A percentile compares a stretch with the other conserved stretches of the same genome.
phyloP scores from a whole-genome alignment of 495 filamentous ascomycete genomes.

The Venustampulla echinocandica region DNA sequence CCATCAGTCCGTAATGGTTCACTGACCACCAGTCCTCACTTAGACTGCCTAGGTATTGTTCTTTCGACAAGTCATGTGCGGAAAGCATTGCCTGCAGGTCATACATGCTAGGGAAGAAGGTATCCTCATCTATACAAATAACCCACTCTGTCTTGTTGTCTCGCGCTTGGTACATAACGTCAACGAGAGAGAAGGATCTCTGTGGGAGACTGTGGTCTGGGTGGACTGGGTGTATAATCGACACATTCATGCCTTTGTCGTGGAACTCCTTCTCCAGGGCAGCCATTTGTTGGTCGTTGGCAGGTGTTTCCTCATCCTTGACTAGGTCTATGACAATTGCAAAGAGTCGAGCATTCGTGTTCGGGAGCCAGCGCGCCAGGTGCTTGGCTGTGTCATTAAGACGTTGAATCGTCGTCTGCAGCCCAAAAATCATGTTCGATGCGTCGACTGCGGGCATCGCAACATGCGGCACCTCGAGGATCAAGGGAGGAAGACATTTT shows the following conservation, averaged over 20 bases:
- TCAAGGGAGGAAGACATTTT: constrained; percentile 14
- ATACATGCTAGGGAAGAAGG: constrained; percentile 61
- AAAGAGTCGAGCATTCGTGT: constrained; percentile 49
- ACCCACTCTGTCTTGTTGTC: constrained; percentile 53
- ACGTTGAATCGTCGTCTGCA: constrained; percentile 49
- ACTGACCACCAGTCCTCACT: constrained; percentile 58
- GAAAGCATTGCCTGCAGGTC: constrained; percentile 42
- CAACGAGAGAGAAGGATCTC: constrained; percentile 56
- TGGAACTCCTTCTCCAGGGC: constrained; percentile 28
- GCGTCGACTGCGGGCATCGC: constrained; percentile 10
- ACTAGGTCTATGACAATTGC: constrained; percentile 45
- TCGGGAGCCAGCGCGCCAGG: constrained; percentile 55
- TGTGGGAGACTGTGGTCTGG: constrained; percentile 38
- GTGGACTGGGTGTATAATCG: constrained; percentile 36
- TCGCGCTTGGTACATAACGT: constrained; percentile 46
- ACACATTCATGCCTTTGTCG: constrained; percentile 44
- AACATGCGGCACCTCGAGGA: constrained; percentile 14
- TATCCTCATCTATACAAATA: constrained; percentile 63
- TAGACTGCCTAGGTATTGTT: constrained; percentile 56
- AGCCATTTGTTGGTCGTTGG: constrained; percentile 26
- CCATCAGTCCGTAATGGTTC: constrained; percentile 55
- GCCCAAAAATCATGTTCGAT: constrained; percentile 40
- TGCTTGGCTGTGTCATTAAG: constrained; percentile 47
- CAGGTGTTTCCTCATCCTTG: constrained; percentile 13
- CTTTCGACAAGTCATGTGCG: constrained; percentile 41